Percentiles rank a stretch among this genome's conserved stretches.
Conservation (phyloP, 768 basidiomycete species). For the Boletus eberwhitei region DNA sequence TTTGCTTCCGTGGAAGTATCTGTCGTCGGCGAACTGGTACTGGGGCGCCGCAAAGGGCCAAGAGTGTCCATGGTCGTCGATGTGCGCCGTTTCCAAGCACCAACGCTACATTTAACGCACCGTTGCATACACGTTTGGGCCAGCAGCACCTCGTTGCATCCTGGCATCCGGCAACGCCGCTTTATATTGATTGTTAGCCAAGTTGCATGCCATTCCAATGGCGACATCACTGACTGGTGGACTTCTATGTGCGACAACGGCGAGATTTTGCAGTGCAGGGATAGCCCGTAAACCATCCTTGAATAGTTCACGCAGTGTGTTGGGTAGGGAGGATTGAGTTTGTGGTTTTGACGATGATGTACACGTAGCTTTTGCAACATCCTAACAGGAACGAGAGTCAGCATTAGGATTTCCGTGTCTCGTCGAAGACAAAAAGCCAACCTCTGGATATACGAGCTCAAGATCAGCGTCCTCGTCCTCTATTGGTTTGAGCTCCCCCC, state of each 20-base stretch:
- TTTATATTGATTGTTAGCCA: not conserved
- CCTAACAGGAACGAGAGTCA: slow-evolving; percentile 4
- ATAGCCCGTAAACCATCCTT: not conserved
- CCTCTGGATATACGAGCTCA: slow-evolving; percentile 20
- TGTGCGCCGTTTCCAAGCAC: slow-evolving; percentile 18
- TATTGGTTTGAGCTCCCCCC: too few relatives aligned
- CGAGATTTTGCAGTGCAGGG: not conserved
- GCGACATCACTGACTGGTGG: slow-evolving; percentile 5
- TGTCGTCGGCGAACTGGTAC: not conserved
- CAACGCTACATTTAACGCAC: slow-evolving; percentile 18
- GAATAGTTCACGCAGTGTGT: slow-evolving; percentile 1
- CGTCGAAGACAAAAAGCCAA: not conserved
- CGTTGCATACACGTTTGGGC: slow-evolving; percentile 8
- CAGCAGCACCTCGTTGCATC: slow-evolving; percentile 14
- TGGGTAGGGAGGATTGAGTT: not conserved
- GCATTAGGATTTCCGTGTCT: not conserved
- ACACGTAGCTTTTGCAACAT: not conserved
- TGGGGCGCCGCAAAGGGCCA: not conserved
- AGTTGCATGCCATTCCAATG: not conserved
- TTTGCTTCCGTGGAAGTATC: not conserved
- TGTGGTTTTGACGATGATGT: not conserved
- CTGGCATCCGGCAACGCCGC: slow-evolving; percentile 15
- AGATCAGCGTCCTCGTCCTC: slow-evolving; percentile 7
- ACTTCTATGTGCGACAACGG: not conserved
- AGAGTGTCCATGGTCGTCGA: not conserved